A percentile compares a stretch with the other conserved stretches of the same genome.
phyloP scores from a whole-genome alignment of 106 monocot species.

The Phalaenopsis equestris region DNA sequence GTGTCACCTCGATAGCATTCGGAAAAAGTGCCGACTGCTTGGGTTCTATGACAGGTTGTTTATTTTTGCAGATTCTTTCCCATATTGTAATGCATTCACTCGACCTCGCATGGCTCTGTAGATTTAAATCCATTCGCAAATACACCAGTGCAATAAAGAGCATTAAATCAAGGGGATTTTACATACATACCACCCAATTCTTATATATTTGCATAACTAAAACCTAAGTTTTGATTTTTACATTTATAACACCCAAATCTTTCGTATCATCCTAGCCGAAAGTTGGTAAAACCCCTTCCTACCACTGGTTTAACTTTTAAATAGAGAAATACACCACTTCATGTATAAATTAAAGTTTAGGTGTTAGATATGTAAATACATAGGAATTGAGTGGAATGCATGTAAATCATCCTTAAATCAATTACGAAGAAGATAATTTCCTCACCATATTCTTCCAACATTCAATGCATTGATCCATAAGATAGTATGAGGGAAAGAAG shows the following conservation, averaged over 20 bases:
- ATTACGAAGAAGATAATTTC: background rate
- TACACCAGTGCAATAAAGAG: background rate
- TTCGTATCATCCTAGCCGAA: too few species aligned
- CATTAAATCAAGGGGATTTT: background rate
- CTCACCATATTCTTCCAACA: slow-evolving; percentile 94
- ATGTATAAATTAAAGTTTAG: too few species aligned
- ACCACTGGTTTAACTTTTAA: too few species aligned
- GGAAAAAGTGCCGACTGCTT: slow-evolving; percentile 77
- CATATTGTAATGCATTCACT: slow-evolving; percentile 65
- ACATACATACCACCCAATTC: too few species aligned
- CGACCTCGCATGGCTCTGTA: slow-evolving; percentile 71
- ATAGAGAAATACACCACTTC: too few species aligned
- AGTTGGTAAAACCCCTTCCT: too few species aligned
- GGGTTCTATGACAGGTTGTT: slow-evolving; percentile 95
- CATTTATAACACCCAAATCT: too few species aligned
- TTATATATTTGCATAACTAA: too few species aligned
- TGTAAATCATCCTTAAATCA: background rate
- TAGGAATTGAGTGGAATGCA: too few species aligned
- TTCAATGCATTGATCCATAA: slow-evolving; percentile 90
- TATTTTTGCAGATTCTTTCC: slow-evolving; percentile 95
- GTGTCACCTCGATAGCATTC: slow-evolving; percentile 68
- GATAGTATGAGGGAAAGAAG: slow-evolving; percentile 94
- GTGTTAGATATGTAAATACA: too few species aligned
- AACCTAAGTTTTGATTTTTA: too few species aligned
- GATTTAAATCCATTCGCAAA: background rate